Conservation (phyloP, 768 basidiomycete species). For the Botryobasidium botryosum region DNA sequence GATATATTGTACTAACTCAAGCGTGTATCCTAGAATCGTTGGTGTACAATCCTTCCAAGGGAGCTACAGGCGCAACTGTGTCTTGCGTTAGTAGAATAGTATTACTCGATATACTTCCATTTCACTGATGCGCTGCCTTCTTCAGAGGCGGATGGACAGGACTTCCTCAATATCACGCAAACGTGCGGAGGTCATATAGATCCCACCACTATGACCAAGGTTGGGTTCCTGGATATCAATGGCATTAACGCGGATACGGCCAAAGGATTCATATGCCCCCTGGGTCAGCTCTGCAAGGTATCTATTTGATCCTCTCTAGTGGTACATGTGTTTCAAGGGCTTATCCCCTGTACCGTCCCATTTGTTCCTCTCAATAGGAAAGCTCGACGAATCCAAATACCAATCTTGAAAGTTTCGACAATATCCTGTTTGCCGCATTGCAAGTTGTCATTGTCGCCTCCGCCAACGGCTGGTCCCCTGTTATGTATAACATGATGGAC, state of each 20-base stretch:
- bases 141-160: not conserved
- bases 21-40: slow-evolving; percentile 40
- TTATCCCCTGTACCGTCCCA: not conserved
- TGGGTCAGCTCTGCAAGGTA: slow-evolving; percentile 71
- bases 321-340: not conserved
- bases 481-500: slow-evolving; percentile 84
- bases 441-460: slow-evolving; percentile 77
- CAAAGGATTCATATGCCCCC: slow-evolving; percentile 84
- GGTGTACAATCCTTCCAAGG: slow-evolving; percentile 91
- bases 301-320: slow-evolving; percentile 8
- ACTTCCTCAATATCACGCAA: slow-evolving; percentile 21
- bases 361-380: slow-evolving; percentile 27
- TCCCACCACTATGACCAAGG: slow-evolving; percentile 29
- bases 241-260: slow-evolving; percentile 23
- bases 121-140: not conserved
- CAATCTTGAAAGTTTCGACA: slow-evolving; percentile 71
- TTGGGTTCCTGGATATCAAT: slow-evolving; percentile 27
- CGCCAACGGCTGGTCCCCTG: slow-evolving; percentile 59
- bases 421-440: slow-evolving; percentile 59
- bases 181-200: slow-evolving; percentile 74
- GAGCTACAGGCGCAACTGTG: slow-evolving; percentile 38
- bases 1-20: too few relatives aligned
- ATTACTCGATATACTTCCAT: not conserved
- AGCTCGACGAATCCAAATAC: slow-evolving; percentile 40
- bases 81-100: slow-evolving; percentile 12